Percentiles rank a stretch among this genome's conserved stretches.
Conservation (phyloP, 495 filamentous ascomycete genomes). For the Sphaerosporella brunnea region DNA sequence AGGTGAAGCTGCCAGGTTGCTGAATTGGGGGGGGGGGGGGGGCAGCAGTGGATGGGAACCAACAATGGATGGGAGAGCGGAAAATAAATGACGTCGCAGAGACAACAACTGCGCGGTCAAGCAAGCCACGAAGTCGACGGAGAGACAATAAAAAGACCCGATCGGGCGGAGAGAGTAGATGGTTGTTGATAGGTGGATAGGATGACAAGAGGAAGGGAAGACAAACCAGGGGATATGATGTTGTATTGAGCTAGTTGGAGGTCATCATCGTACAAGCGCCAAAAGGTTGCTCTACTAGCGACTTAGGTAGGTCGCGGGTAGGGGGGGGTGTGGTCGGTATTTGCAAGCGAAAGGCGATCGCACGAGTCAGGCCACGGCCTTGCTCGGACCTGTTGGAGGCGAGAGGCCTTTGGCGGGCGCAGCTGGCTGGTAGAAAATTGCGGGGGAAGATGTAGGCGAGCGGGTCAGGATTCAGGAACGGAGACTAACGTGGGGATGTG, state of each 20-base stretch:
- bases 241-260: conserved; percentile 15
- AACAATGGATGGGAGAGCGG: not conserved
- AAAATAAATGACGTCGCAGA: not conserved
- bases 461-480: not conserved
- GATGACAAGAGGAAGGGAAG: conserved; percentile 8
- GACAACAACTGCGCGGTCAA: not conserved
- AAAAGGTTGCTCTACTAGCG: conserved; percentile 1
- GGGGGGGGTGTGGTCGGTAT: not conserved
- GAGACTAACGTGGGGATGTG: not conserved
- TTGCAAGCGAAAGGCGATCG: not conserved
- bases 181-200: not conserved
- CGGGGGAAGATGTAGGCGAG: not conserved
- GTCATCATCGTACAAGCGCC: conserved; percentile 24
- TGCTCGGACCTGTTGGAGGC: not conserved
- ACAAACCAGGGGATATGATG: conserved; percentile 14
- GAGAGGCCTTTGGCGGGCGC: not conserved
- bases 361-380: not conserved
- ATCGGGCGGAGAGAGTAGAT: not conserved
- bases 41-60: not conserved
- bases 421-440: not conserved
- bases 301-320: not conserved
- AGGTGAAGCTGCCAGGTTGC: too few species aligned
- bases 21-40: not conserved
- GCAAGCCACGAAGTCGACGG: not conserved
- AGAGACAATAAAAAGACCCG: not conserved